A percentile compares a stretch with the other conserved stretches of the same genome.
These are phyloP conservation scores for Aspergillus coremiiformis DNA, from an alignment of 495 filamentous ascomycete species.

Conservation along the genomic window DNA sequence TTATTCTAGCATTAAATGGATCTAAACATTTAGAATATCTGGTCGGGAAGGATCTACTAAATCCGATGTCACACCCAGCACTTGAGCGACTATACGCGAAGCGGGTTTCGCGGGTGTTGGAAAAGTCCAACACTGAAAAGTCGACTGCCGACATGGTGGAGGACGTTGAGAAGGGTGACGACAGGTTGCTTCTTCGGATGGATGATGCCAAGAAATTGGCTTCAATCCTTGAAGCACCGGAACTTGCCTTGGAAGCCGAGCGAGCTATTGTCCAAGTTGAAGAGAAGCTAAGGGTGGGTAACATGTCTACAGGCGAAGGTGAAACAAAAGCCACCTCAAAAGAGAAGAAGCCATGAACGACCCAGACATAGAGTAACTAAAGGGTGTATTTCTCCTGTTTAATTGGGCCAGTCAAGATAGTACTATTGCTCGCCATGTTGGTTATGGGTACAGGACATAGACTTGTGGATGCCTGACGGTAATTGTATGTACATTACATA, in stretches of 20 bases:
- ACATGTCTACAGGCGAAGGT: slow-evolving; percentile 26
- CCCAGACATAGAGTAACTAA: not conserved
- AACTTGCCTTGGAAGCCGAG: slow-evolving; percentile 81
- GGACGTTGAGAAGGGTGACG: slow-evolving; percentile 44
- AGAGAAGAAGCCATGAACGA: slow-evolving; percentile 24
- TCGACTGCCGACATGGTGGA: slow-evolving; percentile 31
- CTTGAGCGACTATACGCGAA: slow-evolving; percentile 69
- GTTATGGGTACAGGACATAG: not conserved
- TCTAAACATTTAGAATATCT: slow-evolving; percentile 81
- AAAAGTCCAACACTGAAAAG: slow-evolving; percentile 15
- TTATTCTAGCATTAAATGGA: slow-evolving; percentile 56
- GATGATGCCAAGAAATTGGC: slow-evolving; percentile 56
- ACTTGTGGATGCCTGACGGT: not conserved
- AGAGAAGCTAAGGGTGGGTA: slow-evolving; percentile 50
- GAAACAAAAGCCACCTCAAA: slow-evolving; percentile 6
- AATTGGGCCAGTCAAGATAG: not conserved
- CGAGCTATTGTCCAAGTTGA: slow-evolving; percentile 84
- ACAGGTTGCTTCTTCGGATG: slow-evolving; percentile 51
- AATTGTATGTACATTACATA: not conserved
- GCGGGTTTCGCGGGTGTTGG: slow-evolving; percentile 24
- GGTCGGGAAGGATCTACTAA: slow-evolving; percentile 59
- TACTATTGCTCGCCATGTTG: not conserved
- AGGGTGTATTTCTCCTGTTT: not conserved
- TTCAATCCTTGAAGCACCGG: slow-evolving; percentile 65
- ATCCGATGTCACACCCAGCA: slow-evolving; percentile 49